Evolutionary conservation across 257 asterid genomes (phyloP).

Genomic region (Lantana camara): DNA sequence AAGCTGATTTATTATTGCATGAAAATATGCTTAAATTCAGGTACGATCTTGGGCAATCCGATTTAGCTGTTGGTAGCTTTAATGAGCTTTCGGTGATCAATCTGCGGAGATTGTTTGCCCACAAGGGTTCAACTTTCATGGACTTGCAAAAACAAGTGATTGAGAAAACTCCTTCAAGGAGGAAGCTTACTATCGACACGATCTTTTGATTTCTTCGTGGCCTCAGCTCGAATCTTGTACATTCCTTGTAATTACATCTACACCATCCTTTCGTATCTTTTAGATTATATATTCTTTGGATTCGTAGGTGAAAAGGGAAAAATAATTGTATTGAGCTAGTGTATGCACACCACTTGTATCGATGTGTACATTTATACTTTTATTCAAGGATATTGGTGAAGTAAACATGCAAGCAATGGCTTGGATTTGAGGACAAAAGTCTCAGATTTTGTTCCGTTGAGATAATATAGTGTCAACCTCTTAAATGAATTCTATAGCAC

Average conservation of each 20-base stretch:
- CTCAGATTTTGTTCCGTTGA: too few relatives aligned
- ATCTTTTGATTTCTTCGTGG: constrained; percentile 51
- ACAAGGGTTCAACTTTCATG: constrained; percentile 85
- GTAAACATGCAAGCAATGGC: too few relatives aligned
- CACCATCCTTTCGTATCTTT: constrained; percentile 3
- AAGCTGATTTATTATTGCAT: too few relatives aligned
- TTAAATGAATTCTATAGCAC: too few relatives aligned
- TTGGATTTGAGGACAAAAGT: too few relatives aligned
- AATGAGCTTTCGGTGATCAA: constrained; percentile 90
- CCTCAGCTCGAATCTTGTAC: constrained; percentile 19
- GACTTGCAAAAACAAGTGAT: constrained; percentile 82
- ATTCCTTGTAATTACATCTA: constrained; percentile 24
- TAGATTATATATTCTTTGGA: not conserved
- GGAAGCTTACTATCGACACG: constrained; percentile 90
- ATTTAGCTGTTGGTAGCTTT: constrained; percentile 77
- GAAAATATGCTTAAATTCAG: constrained; percentile 43
- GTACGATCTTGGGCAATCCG: constrained; percentile 86
- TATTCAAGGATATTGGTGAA: too few relatives aligned
- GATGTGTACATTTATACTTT: too few relatives aligned
- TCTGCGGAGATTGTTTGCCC: constrained; percentile 83
- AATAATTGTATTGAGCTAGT: too few relatives aligned
- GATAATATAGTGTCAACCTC: too few relatives aligned
- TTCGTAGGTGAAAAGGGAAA: not conserved
- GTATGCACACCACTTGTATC: too few relatives aligned
- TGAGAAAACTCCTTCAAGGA: constrained; percentile 66